Conservation (phyloP, 306 rosid species). For the Pueraria montana region DNA sequence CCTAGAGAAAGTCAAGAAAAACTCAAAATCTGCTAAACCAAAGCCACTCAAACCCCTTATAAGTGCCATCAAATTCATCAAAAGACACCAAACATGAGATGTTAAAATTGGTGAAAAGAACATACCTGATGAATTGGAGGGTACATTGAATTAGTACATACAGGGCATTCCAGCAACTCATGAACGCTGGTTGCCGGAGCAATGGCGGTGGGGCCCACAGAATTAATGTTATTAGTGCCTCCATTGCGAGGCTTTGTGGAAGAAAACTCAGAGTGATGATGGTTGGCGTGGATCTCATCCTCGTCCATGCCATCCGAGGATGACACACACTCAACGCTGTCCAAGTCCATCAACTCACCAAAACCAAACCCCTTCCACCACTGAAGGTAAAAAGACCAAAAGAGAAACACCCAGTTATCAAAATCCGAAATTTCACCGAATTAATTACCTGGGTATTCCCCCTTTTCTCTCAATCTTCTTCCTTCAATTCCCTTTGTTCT, state of each 20-base stretch:
- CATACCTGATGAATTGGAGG: conserved; percentile 96
- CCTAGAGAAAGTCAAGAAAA: conserved; percentile 20
- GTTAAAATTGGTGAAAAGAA: not conserved
- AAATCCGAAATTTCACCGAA: conserved; percentile 46
- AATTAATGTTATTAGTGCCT: conserved; percentile 49
- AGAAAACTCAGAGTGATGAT: conserved; percentile 78
- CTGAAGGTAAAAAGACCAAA: conserved; percentile 8
- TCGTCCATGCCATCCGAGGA: conserved; percentile 84
- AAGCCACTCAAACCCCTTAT: conserved; percentile 34
- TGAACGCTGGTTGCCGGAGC: conserved; percentile 97
- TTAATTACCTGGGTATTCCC: conserved; percentile 50
- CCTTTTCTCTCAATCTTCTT: conserved; percentile 28
- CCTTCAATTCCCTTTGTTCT: conserved; percentile 42
- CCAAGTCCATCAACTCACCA: conserved; percentile 74
- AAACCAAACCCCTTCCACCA: conserved; percentile 18
- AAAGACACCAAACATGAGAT: not conserved
- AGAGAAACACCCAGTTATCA: conserved; percentile 53
- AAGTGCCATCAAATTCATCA: conserved; percentile 27
- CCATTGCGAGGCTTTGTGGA: conserved; percentile 78
- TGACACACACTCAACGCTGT: conserved; percentile 90
- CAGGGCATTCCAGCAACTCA: conserved; percentile 95
- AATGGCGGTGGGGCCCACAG: conserved; percentile 63
- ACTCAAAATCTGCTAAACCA: conserved; percentile 24
- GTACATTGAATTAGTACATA: conserved; percentile 97
- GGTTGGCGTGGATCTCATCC: conserved; percentile 92